A percentile compares a stretch with the other conserved stretches of the same genome.
These are phyloP conservation scores for Aristolochia contorta DNA, from an alignment of 164 flowering plant genomes.

Conservation along the genomic window DNA sequence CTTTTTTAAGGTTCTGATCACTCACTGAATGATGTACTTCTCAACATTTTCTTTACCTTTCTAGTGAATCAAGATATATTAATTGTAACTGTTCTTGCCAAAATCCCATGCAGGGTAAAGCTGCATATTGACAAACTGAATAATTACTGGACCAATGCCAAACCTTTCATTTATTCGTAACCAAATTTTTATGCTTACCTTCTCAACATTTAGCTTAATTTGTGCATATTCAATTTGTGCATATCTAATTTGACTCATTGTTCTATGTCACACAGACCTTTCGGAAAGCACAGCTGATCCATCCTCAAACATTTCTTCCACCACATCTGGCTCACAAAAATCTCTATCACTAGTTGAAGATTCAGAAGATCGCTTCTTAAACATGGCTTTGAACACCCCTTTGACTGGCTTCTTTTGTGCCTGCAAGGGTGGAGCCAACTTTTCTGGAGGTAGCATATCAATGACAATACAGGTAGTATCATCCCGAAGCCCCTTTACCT, in stretches of 20 bases:
- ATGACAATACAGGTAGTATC: slow-evolving; percentile 97
- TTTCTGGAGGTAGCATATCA: slow-evolving; percentile 70
- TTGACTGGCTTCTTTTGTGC: slow-evolving; percentile 71
- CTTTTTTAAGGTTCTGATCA: no score
- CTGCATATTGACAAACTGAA: no score
- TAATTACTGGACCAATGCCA: no score
- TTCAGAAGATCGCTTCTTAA: slow-evolving; percentile 56
- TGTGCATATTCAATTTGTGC: background rate
- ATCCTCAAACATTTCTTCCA: slow-evolving; percentile 86
- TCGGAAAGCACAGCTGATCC: slow-evolving; percentile 95
- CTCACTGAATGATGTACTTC: no score
- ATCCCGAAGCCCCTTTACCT: slow-evolving; percentile 76
- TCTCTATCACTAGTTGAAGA: slow-evolving; percentile 53
- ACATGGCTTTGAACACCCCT: slow-evolving; percentile 78
- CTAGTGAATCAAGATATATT: no score
- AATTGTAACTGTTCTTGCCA: no score
- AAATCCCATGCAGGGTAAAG: no score
- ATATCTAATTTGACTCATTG: background rate
- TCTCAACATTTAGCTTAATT: no score
- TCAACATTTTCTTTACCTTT: no score
- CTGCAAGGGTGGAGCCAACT: slow-evolving; percentile 42
- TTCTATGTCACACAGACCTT: slow-evolving; percentile 40
- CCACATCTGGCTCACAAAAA: slow-evolving; percentile 58
- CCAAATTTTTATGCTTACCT: background rate
- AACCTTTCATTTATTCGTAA: background rate